Percentiles rank a stretch among this genome's conserved stretches.
phyloP scores from a whole-genome alignment of 139 green algal species.

The Chlamydomonas asymmetrica region DNA sequence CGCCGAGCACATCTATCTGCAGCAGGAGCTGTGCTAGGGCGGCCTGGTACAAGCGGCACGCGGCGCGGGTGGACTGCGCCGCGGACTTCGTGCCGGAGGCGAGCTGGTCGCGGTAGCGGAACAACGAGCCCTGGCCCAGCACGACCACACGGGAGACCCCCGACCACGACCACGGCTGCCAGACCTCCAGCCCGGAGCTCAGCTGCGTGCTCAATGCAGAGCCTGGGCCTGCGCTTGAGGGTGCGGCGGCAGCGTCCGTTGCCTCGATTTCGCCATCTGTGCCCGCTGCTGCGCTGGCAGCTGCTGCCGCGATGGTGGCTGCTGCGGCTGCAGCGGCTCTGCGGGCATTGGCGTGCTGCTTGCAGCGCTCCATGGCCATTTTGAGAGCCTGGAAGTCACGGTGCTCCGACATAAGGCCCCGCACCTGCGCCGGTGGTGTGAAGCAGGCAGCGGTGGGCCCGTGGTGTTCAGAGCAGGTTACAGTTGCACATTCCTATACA shows the following conservation, averaged over 20 bases:
- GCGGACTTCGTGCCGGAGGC: constrained; percentile 11
- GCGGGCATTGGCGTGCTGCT: not conserved
- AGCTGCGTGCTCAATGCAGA: not conserved
- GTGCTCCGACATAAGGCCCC: not conserved
- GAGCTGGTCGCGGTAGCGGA: not conserved
- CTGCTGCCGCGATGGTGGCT: not conserved
- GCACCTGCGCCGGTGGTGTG: too few species aligned
- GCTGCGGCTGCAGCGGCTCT: too few species aligned
- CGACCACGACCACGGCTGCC: constrained; percentile 5
- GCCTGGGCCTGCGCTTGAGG: not conserved
- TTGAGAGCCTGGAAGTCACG: not conserved
- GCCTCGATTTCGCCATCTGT: not conserved
- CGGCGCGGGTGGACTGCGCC: constrained; percentile 16
- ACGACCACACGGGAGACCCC: constrained; percentile 13
- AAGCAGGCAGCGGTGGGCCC: too few species aligned
- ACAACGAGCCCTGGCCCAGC: constrained; percentile 19
- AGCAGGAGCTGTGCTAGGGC: not conserved
- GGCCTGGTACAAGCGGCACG: not conserved
- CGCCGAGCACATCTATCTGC: too few species aligned
- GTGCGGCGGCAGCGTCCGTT: not conserved
- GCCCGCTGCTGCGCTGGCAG: not conserved
- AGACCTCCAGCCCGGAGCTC: not conserved
- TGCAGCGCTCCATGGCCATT: not conserved
- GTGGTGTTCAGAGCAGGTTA: too few species aligned
- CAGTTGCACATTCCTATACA: too few species aligned